Base-by-base conservation (phyloP, 2,329 filamentous ascomycete genomes). In the Trichoderma koningii region DNA sequence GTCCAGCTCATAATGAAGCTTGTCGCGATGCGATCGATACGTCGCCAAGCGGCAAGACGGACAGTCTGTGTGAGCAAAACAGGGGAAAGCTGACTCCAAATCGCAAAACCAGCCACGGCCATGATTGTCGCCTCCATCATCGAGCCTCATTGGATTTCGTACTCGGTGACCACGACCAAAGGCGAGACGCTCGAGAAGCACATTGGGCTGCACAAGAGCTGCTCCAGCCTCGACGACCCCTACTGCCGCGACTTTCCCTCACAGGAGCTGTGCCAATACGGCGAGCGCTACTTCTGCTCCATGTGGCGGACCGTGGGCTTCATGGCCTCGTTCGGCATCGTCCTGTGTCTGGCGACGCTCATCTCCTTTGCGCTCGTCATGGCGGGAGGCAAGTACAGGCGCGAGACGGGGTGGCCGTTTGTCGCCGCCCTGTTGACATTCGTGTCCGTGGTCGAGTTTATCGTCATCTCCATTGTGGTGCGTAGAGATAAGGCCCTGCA, bases 301-400 rank as follows among this genome's bases (percentile, higher is more conserved):
- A 90, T 96, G 84, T 99, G 94, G 94, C 86, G 91, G 66, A 92
- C 88, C 28, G 88, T 92, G 42, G 93, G 91, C 26, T 98, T 97
- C 78, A 78, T 97, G 69, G 92, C 96, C 80, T 91, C 89, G 60
- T 91, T 97, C 71, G 85, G 90, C 7, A 86, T 92, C 44, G 87
- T 97, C n/a, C 75, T 95, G 45, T 89, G 96, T 76, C 84, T 95
- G 47, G 92, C 90, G 63, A 88, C 88, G 7, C 78, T 96, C n/a
- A 88, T 96, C 30, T 86, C 88, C 19, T 97, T 94, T 76, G 73
- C 89, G 34, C 86, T 96, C 56, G 87, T 96, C 53, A 80, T 97
- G 69, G 79, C 83, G 1, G 93, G 93, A 19, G 92, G 93, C 42
- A 90, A 92, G 75, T 87, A 89, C 71, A 89, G 90, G 78, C 83